Evolutionary conservation across 441 rosid species (phyloP).

Genomic region (Pelargonium myrrhifolium): DNA sequence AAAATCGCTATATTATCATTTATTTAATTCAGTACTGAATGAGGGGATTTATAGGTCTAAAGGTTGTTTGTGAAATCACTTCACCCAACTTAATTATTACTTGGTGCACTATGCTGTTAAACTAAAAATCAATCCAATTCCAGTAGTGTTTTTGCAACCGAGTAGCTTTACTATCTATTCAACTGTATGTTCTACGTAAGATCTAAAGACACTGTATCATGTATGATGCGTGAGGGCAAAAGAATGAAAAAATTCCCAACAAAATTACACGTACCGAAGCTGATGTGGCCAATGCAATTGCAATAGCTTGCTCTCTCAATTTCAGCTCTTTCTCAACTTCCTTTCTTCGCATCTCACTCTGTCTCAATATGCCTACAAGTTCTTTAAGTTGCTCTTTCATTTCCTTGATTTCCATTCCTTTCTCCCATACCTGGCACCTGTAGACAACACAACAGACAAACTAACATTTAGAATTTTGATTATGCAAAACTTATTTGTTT

Average conservation of each 20-base stretch:
- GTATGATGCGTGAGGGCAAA: constrained; percentile 8
- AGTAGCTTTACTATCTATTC: not conserved
- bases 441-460: constrained; percentile 15
- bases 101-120: not conserved
- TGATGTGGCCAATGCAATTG: constrained; percentile 55
- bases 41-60: not conserved
- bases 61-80: not conserved
- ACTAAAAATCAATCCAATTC: not conserved
- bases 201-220: constrained; percentile 8
- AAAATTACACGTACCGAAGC: constrained; percentile 37
- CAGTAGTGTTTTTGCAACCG: not conserved
- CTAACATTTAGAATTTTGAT: constrained; percentile 8
- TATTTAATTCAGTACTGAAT: not conserved
- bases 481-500: constrained; percentile 4
- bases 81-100: not conserved
- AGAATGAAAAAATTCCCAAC: not conserved
- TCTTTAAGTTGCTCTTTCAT: constrained; percentile 93
- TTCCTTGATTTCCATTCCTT: constrained; percentile 74
- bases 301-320: constrained; percentile 66
- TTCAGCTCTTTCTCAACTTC: constrained; percentile 83
- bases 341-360: constrained; percentile 72
- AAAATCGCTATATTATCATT: not conserved
- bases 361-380: constrained; percentile 62
- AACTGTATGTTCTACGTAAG: not conserved
- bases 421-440: constrained; percentile 94